phyloP scores from a whole-genome alignment of 495 filamentous ascomycete species.

The Achaetomiella virescens region DNA sequence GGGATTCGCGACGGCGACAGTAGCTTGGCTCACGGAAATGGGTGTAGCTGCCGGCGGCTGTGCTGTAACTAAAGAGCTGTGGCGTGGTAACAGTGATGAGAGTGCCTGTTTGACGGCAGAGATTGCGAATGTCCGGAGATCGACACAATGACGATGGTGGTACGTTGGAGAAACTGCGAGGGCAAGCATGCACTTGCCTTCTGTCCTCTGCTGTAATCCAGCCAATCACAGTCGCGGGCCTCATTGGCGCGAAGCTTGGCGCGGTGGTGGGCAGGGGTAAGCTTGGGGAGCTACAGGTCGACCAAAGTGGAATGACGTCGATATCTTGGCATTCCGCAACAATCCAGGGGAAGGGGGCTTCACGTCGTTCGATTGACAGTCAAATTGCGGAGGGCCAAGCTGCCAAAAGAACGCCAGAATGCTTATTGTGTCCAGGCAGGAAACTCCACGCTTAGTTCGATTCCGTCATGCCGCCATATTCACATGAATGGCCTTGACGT shows the following conservation, averaged over 20 bases:
- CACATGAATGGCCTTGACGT: conserved; percentile 73
- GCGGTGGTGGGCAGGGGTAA: background rate
- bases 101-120: no score
- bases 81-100: no score
- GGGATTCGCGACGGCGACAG: background rate
- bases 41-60: no score
- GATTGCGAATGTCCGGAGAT: no score
- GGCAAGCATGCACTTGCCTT: background rate
- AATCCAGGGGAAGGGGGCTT: background rate
- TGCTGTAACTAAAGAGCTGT: no score
- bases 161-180: background rate
- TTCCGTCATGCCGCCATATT: conserved; percentile 48
- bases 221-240: background rate
- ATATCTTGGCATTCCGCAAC: background rate
- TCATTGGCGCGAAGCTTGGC: background rate
- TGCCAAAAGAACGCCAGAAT: background rate
- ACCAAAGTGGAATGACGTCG: background rate
- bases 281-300: background rate
- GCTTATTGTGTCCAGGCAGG: no score
- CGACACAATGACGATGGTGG: conserved; percentile 1
- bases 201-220: background rate
- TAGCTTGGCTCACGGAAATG: background rate
- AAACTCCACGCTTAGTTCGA: background rate
- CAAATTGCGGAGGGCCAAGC: no score
- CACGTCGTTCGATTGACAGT: no score